phyloP scores from a whole-genome alignment of 2,329 filamentous ascomycete species.

The Pseudogymnoascus sp. region DNA sequence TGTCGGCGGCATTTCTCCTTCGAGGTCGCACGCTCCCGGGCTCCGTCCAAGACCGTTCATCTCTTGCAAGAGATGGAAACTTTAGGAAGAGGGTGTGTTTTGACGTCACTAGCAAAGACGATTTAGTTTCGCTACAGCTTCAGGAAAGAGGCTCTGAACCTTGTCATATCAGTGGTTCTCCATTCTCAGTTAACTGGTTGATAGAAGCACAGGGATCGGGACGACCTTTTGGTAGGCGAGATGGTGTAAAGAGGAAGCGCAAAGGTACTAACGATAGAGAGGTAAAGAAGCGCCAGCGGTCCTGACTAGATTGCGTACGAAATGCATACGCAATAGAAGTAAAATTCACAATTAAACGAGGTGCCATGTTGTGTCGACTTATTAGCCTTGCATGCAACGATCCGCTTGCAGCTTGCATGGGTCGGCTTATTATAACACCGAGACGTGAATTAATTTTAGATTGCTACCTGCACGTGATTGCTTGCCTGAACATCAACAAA shows the following conservation, averaged over 20 bases:
- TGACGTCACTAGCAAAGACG: constrained; percentile 14
- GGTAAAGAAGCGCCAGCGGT: constrained; percentile 13
- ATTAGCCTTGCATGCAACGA: too few relatives aligned
- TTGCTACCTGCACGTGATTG: too few relatives aligned
- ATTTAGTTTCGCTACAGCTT: constrained; percentile 15
- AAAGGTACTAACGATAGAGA: constrained; percentile 13
- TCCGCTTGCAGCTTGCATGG: too few relatives aligned
- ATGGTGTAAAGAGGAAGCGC: constrained; percentile 15
- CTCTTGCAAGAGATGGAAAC: constrained; percentile 16
- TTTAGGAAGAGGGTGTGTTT: constrained; percentile 20
- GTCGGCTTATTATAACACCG: too few relatives aligned
- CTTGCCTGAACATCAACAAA: too few relatives aligned
- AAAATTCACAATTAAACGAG: too few relatives aligned
- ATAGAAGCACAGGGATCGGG: constrained; percentile 11
- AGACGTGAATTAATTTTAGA: too few relatives aligned
- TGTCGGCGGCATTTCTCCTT: constrained; percentile 19
- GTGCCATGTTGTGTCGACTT: too few relatives aligned
- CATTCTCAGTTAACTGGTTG: constrained; percentile 16
- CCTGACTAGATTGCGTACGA: neutral
- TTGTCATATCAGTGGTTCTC: constrained; percentile 12
- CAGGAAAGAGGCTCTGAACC: constrained; percentile 13
- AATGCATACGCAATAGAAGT: too few relatives aligned
- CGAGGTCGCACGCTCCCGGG: constrained; percentile 15
- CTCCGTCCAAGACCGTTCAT: constrained; percentile 18
- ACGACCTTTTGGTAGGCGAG: constrained; percentile 11